Evolutionary conservation across 768 basidiomycete genomes (phyloP).

Genomic region (Clavulina sp.): DNA sequence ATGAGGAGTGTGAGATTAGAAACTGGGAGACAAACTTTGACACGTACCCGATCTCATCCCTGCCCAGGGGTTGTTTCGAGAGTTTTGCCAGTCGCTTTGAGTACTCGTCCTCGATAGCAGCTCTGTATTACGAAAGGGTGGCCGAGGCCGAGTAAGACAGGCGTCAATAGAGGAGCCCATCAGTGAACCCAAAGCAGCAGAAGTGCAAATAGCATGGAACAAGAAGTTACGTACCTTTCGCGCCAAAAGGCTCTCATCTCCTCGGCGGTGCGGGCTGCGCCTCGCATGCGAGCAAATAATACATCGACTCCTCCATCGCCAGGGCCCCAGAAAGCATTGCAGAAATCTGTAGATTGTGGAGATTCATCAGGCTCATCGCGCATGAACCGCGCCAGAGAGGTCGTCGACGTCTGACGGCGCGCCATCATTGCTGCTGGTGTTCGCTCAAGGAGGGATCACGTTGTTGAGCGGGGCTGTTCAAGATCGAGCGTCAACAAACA

Average conservation of each 20-base stretch:
- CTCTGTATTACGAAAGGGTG: slow-evolving; percentile 28
- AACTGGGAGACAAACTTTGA: not conserved
- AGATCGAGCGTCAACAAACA: not conserved
- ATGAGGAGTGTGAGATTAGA: slow-evolving; percentile 13
- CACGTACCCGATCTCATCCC: slow-evolving; percentile 83
- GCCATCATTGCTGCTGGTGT: slow-evolving; percentile 34
- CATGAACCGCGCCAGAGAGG: slow-evolving; percentile 26
- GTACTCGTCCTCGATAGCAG: slow-evolving; percentile 87
- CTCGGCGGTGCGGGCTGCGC: slow-evolving; percentile 70
- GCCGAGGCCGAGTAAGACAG: not conserved
- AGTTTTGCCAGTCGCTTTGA: slow-evolving; percentile 70
- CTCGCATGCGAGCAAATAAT: slow-evolving; percentile 75
- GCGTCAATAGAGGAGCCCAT: not conserved
- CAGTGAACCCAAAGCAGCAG: not conserved
- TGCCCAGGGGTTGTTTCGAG: slow-evolving; percentile 56
- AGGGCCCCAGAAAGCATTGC: slow-evolving; percentile 91
- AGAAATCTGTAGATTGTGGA: slow-evolving; percentile 60
- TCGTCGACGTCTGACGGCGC: slow-evolving; percentile 64
- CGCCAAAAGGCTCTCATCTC: slow-evolving; percentile 83
- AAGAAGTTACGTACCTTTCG: slow-evolving; percentile 48
- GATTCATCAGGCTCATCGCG: slow-evolving; percentile 18
- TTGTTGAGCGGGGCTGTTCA: not conserved
- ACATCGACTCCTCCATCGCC: slow-evolving; percentile 82
- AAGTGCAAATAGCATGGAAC: not conserved
- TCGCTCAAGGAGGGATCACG: not conserved